Base-by-base conservation (phyloP, 768 basidiomycete species). In the Calvatia gigantea region DNA sequence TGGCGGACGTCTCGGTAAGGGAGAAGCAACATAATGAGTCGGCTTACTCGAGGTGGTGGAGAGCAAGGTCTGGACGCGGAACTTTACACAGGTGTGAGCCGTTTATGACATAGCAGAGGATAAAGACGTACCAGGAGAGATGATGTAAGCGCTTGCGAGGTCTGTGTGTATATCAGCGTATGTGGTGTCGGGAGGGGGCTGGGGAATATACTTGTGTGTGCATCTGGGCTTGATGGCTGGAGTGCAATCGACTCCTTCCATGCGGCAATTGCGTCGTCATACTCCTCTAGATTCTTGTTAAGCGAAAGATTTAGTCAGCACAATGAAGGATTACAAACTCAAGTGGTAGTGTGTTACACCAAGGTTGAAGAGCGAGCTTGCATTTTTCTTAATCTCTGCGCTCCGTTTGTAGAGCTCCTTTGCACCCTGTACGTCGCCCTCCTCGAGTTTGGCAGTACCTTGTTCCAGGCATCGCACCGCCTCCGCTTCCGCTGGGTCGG, bases 291-390 rank as follows among this genome's bases (percentile, higher is more conserved):
- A 54, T 52, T 35, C 62, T 54, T 57, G 45, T 43, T 49, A 56
- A 21, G 9, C 32, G 28, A 48, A 28, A 37, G 42, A 27, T 12
- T 12, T 29, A 31, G 37, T 3, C 23, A 29, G 38, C 9, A 15
- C 58, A 12, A 39, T 5, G 21, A 9, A 38, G 19, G 33, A 25
- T 23, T 51, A 77, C 85, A 56, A 67, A 93, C 91, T 92, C 45
- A 93, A 80, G 69, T 94, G 91, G 68, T 93, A 94, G 65, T 91
- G 86, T 3, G 92, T 91, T 28, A 94, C 92, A 39, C 92, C 91
- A 12, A 93, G 79, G 67, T 94, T 94, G 71, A 93, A 94, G 35
- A 94, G 78, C 11, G 88, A 85, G 67, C 87, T 89, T 8, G 90
- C 87, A 52, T 79, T 89, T 56, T 84, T 81, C 67, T 87, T 86